Percentiles rank a stretch among this genome's conserved stretches.
Evolutionary conservation across 1,284 basidiomycete species (phyloP).

Genomic region (Marasmius sp.): DNA sequence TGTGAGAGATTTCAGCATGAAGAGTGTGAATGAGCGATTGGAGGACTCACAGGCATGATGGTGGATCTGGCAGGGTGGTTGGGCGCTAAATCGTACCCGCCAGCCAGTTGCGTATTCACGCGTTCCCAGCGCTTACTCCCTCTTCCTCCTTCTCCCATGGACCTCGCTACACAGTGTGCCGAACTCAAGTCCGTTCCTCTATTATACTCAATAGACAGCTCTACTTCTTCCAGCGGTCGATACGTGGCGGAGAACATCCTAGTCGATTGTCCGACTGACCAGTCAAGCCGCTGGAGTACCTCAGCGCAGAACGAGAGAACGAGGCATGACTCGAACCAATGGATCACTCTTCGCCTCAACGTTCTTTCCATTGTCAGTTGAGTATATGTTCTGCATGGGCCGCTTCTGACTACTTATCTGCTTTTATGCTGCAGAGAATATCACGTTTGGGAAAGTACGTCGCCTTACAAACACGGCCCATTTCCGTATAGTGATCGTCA

Average conservation of each 20-base stretch:
- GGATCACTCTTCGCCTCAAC: conserved; percentile 68
- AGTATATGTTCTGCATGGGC: conserved; percentile 28
- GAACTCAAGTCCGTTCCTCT: conserved; percentile 26
- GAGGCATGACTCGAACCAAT: conserved; percentile 48
- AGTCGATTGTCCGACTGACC: conserved; percentile 60
- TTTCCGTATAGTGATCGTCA: conserved; percentile 5
- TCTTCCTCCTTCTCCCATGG: background rate
- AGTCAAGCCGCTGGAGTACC: conserved; percentile 72
- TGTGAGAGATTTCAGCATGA: conserved; percentile 29
- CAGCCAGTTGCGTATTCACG: background rate
- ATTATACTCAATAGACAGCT: conserved; percentile 55
- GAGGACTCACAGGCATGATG: conserved; percentile 58
- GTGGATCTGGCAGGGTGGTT: background rate
- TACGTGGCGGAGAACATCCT: conserved; percentile 71
- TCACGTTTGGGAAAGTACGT: conserved; percentile 78
- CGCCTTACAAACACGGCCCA: background rate
- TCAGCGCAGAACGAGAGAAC: conserved; percentile 45
- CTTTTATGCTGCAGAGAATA: conserved; percentile 44
- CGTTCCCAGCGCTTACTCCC: background rate
- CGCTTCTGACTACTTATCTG: background rate
- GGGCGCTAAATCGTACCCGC: too few relatives aligned
- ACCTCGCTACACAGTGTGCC: background rate
- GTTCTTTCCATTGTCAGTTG: conserved; percentile 62
- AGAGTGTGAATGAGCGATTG: background rate
- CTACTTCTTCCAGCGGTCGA: conserved; percentile 67